Base-by-base conservation (phyloP, 257 asterid species). In the Solanum lycopersicoides region DNA sequence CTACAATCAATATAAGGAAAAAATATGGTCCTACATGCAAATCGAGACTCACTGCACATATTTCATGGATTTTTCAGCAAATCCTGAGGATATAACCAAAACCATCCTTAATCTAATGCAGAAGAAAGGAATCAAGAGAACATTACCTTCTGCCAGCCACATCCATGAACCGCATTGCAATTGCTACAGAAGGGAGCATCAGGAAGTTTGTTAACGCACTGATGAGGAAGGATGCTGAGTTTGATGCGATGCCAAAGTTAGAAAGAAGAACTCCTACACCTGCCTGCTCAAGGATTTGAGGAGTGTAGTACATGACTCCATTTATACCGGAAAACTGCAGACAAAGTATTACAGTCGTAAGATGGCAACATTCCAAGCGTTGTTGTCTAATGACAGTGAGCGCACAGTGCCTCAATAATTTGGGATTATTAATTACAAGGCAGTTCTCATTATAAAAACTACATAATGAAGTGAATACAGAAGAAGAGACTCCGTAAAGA, bases 111-210 rank as follows among this genome's bases (percentile, higher is more conserved):
- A 47, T 41, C 80, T 60, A 63, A 66, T 41, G 44, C 8, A 37
- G 75, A 84, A 35, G 39, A 41, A 35, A 23, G 47, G 53, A 73
- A 35, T 47, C 11, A 35, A 45, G n/a, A 80, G 63, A 68, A 87
- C 59, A 83, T 76, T 91, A 96, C 99, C 99, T 95, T 94, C 99
- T 91, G 73, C 99, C 99, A 20, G 98, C 89, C 12, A 93, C 80
- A 63, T 96, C 99, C 99, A 96, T 94, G 93, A 95, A 95, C 89
- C 98, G 90, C 99, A 96, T 96, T 12, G 99, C 99, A 73, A 95
- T 89, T 21, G 93, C 95, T 75, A 93, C 88, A 82, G 94, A 88
- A 56, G 96, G 96, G 90, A 94, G 96, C 96, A 94, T 94, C 91
- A 94, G 84, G 39, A 94, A 83, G 83, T 94, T 94, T n/a, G 96